Base-by-base conservation (phyloP, 2,329 filamentous ascomycete genomes). In the Calonectria fujianensis region DNA sequence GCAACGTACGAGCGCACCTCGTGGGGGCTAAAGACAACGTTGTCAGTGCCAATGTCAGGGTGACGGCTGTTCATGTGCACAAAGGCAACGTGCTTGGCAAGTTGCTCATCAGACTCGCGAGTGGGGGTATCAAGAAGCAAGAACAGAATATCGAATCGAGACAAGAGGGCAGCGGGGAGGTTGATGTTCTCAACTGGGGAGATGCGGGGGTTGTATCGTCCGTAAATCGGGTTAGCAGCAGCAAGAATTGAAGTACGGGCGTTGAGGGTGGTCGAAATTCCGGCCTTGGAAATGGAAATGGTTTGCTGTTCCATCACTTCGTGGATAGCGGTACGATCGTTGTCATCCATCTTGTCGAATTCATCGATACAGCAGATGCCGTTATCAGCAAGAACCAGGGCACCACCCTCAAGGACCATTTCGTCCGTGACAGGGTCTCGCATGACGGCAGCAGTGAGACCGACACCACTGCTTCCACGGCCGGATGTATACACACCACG, bases 101-200 rank as follows among this genome's bases (percentile, higher is more conserved):
- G 92, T 85, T 98, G 95, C 82, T 97, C 96, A 82, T 99, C 97
- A 0, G 92, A 91, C 79, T 99, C 97, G 77, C 96, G 94, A 24
- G 93, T 93, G 3, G 97, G 96, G 48, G 95, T 98, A 87, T 99
- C 97, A 74, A 99, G 94, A 81, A 99, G 96, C 61, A 99, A 90
- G 90, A 98, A 99, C 79, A 99, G 91, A 79, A 99, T 91, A 85
- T 99, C 97, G 86, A 99, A 99, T 91, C 97, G 95, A 74, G 96
- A 98, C 70, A 99, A 91, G 27, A 99, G 92, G 27, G 97, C 97
- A 24, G 97, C 97, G n/a, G 97, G 97, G 51, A 99, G 93, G 86
- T 99, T 99, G 87, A 99, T 99, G 86, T 99, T 99, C 85, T 99
- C 97, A 32, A 99, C 96, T 0, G 97, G 97, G 0, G 96, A 98